Percentiles rank a stretch among this genome's conserved stretches.
phyloP scores from a whole-genome alignment of 202 grass and related monocot genomes.

The Digitaria exilis region DNA sequence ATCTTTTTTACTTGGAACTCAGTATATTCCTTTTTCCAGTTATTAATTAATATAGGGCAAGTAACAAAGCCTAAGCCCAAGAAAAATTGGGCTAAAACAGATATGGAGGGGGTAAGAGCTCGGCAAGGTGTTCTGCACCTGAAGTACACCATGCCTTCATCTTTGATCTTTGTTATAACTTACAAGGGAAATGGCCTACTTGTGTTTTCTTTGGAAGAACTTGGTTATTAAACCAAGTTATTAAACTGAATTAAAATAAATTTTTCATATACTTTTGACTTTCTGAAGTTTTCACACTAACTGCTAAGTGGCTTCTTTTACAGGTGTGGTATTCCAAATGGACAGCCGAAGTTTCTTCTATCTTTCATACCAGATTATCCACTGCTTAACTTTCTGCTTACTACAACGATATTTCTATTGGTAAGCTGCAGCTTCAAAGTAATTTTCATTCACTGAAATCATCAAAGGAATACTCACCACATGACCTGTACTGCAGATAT shows the following conservation, averaged over 20 bases:
- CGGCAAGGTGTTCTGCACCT: too few relatives aligned
- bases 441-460: background rate
- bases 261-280: background rate
- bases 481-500: constrained; percentile 57
- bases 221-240: too few relatives aligned
- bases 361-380: constrained; percentile 84
- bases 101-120: too few relatives aligned
- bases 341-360: constrained; percentile 93
- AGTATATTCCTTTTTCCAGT: background rate
- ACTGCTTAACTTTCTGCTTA: constrained; percentile 93
- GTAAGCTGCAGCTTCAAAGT: constrained; percentile 50
- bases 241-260: background rate
- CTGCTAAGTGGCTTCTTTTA: background rate
- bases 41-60: too few relatives aligned
- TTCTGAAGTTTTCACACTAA: background rate
- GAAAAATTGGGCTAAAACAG: too few relatives aligned
- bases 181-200: too few relatives aligned
- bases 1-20: background rate
- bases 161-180: too few relatives aligned
- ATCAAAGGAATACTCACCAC: constrained; percentile 20
- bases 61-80: too few relatives aligned
- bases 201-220: too few relatives aligned
- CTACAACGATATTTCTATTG: constrained; percentile 67
- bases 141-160: too few relatives aligned
- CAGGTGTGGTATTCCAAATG: constrained; percentile 81